Conservation (phyloP, 495 filamentous ascomycete genomes). For the Penicillium cataractarum region DNA sequence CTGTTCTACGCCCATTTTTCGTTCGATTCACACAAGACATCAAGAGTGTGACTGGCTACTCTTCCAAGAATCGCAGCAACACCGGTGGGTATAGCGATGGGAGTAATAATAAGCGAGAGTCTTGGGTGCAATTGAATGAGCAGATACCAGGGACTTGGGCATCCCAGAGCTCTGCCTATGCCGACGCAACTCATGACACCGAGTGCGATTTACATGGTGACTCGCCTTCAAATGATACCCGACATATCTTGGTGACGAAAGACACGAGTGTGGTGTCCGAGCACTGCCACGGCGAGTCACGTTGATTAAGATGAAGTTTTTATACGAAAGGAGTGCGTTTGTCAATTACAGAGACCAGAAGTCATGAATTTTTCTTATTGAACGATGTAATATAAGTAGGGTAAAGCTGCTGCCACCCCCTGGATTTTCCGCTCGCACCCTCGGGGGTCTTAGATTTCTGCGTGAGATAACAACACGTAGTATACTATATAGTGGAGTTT, state of each 20-base stretch:
- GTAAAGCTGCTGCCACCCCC: background rate
- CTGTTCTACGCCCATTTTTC: conserved; percentile 29
- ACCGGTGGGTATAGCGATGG: conserved; percentile 7
- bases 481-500: too few species aligned
- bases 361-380: background rate
- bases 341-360: background rate
- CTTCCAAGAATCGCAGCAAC: conserved; percentile 8
- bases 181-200: background rate
- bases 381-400: background rate
- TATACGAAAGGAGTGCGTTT: background rate
- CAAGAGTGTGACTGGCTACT: conserved; percentile 14
- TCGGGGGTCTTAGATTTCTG: too few species aligned
- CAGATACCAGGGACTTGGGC: conserved; percentile 4
- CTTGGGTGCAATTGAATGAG: conserved; percentile 17
- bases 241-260: conserved; percentile 1
- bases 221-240: background rate
- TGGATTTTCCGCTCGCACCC: too few species aligned
- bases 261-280: background rate
- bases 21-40: conserved; percentile 26
- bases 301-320: background rate
- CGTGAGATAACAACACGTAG: too few species aligned
- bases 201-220: background rate
- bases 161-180: background rate
- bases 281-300: background rate
- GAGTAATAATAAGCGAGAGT: conserved; percentile 8